These are phyloP conservation scores for Erigeron canadensis DNA, from an alignment of 129 eudicot species.

Conservation along the genomic window DNA sequence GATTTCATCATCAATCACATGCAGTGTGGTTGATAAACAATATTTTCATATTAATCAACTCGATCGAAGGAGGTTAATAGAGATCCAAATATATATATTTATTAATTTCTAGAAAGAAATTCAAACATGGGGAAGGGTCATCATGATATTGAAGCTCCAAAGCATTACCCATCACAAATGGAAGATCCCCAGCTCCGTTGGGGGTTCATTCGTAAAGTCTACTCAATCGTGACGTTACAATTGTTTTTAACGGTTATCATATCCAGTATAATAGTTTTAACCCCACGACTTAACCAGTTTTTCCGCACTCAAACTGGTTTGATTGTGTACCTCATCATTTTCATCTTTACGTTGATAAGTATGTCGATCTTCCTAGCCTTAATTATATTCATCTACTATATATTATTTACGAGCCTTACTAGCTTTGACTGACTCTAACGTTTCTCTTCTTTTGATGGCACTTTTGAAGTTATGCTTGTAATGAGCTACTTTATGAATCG, in stretches of 20 bases:
- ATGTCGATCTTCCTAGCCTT: background rate
- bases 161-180: constrained; percentile 53
- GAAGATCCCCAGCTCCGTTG: constrained; percentile 75
- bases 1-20: constrained; percentile 41
- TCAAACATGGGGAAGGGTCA: constrained; percentile 30
- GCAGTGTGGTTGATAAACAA: constrained; percentile 34
- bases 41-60: constrained; percentile 26
- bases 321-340: constrained; percentile 27
- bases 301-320: constrained; percentile 39
- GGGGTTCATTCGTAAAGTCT: constrained; percentile 85
- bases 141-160: constrained; percentile 47
- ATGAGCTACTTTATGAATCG: constrained; percentile 39
- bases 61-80: background rate
- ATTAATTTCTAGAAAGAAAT: constrained; percentile 1
- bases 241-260: constrained; percentile 49
- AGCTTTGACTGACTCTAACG: background rate
- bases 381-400: background rate
- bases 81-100: constrained; percentile 10
- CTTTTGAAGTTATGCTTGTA: constrained; percentile 38
- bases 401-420: background rate
- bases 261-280: constrained; percentile 43
- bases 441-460: background rate
- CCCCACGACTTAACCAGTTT: constrained; percentile 36
- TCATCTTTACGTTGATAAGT: constrained; percentile 50
- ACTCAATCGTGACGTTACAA: constrained; percentile 52